These are phyloP conservation scores for Sugiyamaella xylanicola DNA, from an alignment of 1,139 yeast species.

Conservation along the genomic window DNA sequence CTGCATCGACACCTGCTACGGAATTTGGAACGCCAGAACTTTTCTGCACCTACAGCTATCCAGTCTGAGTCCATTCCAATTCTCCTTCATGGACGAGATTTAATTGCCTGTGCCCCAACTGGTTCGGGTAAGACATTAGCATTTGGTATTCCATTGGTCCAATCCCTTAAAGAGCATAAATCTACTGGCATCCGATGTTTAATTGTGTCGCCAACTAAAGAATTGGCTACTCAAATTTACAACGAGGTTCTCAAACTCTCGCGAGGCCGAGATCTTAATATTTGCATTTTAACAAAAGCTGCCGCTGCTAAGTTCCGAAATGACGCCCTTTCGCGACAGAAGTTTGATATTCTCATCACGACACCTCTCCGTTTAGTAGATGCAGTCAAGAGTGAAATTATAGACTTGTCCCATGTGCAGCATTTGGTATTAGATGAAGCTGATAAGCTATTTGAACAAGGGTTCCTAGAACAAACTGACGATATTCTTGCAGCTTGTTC, in stretches of 20 bases:
- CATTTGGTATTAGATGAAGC: conserved; percentile 92
- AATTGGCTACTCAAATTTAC: conserved; percentile 83
- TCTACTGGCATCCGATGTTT: conserved; percentile 64
- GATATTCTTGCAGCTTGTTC: conserved; percentile 72
- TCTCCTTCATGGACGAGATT: conserved; percentile 63
- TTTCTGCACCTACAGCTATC: conserved; percentile 85
- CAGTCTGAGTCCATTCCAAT: conserved; percentile 86
- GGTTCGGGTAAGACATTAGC: conserved; percentile 95
- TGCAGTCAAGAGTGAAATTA: conserved; percentile 59
- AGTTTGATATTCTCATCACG: conserved; percentile 78
- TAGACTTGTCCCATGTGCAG: conserved; percentile 65
- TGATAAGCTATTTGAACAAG: conserved; percentile 87
- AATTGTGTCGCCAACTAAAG: conserved; percentile 90
- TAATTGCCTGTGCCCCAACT: conserved; percentile 90
- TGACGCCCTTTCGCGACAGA: conserved; percentile 55
- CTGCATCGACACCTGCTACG: conserved; percentile 63
- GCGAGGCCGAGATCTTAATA: conserved; percentile 54
- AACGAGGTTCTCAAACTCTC: conserved; percentile 64
- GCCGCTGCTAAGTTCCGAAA: conserved; percentile 65
- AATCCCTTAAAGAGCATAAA: conserved; percentile 43
- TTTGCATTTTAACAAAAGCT: conserved; percentile 74
- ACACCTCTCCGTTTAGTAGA: conserved; percentile 91
- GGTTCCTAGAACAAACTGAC: conserved; percentile 91
- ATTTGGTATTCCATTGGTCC: conserved; percentile 79
- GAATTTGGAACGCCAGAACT: conserved; percentile 69